Conservation (phyloP, 2,329 filamentous ascomycete species). For the Exophiala oligosperma region DNA sequence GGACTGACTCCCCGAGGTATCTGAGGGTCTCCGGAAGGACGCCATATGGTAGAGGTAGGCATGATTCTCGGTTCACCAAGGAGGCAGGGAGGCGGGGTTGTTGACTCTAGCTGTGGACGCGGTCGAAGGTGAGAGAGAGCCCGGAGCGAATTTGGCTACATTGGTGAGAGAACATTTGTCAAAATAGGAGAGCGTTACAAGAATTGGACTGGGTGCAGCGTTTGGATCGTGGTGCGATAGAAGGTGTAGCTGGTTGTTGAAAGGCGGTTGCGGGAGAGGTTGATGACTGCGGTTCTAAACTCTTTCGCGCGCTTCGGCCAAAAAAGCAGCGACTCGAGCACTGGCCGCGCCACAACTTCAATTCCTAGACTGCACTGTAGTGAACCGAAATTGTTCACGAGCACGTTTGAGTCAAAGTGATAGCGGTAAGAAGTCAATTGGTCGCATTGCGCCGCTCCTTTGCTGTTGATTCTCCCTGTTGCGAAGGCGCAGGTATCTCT, state of each 20-base stretch:
- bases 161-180: constrained; percentile 14
- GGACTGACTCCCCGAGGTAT: constrained; percentile 20
- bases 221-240: neutral
- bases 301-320: too few species aligned
- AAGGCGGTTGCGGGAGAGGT: too few species aligned
- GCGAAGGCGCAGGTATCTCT: too few species aligned
- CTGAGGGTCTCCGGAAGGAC: constrained; percentile 14
- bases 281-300: too few species aligned
- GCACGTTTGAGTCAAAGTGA: neutral
- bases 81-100: constrained; percentile 21
- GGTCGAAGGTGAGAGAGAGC: constrained; percentile 10
- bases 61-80: constrained; percentile 16
- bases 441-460: too few species aligned
- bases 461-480: too few species aligned
- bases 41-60: constrained; percentile 30
- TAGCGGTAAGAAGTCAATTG: too few species aligned
- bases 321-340: neutral
- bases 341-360: neutral
- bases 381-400: neutral
- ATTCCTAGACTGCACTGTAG: neutral
- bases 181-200: constrained; percentile 7
- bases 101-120: constrained; percentile 11
- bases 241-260: neutral
- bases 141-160: constrained; percentile 18
- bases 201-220: constrained; percentile 4